Evolutionary conservation across 2,329 filamentous ascomycete genomes (phyloP), one percentile per base, ranked within the genome.

Genomic region (Lachnellula occidentalis): DNA sequence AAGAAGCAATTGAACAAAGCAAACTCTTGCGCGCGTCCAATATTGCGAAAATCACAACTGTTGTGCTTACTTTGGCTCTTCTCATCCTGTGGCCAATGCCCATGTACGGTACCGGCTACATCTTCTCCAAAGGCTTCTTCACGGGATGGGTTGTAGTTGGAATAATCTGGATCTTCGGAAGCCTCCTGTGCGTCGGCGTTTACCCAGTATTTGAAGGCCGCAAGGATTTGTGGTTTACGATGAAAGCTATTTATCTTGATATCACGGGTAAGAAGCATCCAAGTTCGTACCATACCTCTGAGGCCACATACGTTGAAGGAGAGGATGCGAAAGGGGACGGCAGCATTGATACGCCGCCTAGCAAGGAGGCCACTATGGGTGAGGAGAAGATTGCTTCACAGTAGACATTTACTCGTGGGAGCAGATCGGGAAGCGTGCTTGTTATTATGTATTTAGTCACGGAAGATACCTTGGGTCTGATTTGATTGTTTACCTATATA

Each of bases 21-120:
- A 78, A 79, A 60, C 72, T 86, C 31, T 74, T 78, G 57, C 76
- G 74, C 24, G 78, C 81, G 0, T 79, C 79, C 6, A 76, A 73
- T 56, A 75, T 78, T 34, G 75, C 77, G 1, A 72, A 73, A 48
- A 66, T 65, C 51, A 70, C 71, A 34, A 88, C 85, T 1, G 74
- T 83, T 9, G 70, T 79, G 60, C 76, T 90, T 74, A 88, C 89
- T 0, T 57, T 95, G 0, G 78, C 82, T 0, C 76, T 95, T 53
- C 74, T 96, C 0, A 77, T 96, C 2, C 79, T 96, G 15, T 96
- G 91, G 90, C 91, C 92, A 0, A 92, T 96, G 80, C 91, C 91
- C 1, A 85, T 96, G 83, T 96, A 94, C 67, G 91, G 90, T 11
- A 78, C 79, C 0, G 81, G 81, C 1, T 96, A 96, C 68, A 80